A percentile compares a stretch with the other conserved stretches of the same genome.
phyloP scores from a whole-genome alignment of 169 alveolate genomes.

The Amoebophrya sp. region DNA sequence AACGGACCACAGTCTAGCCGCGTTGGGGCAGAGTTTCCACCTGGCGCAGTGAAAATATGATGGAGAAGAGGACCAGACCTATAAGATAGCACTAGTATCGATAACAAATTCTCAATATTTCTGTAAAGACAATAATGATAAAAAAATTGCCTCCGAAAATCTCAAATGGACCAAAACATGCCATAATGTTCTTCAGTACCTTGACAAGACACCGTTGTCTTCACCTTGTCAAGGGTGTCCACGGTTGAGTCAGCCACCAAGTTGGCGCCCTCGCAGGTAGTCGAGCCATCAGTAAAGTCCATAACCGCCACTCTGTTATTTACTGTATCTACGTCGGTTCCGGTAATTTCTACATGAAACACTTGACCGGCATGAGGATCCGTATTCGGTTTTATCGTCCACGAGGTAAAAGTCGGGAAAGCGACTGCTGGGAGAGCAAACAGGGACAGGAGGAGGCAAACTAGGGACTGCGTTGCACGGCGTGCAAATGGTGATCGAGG shows the following conservation, averaged over 20 bases:
- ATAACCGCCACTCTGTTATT: neutral
- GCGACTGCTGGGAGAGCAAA: too few relatives aligned
- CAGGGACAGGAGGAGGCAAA: too few relatives aligned
- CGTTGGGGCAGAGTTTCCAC: constrained; percentile 12
- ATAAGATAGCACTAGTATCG: neutral
- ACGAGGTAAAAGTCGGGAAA: neutral
- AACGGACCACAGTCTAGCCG: neutral
- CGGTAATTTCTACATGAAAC: neutral
- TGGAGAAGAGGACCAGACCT: too few relatives aligned
- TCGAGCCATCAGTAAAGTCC: neutral
- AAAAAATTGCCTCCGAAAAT: neutral
- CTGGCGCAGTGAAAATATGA: too few relatives aligned
- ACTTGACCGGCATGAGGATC: neutral
- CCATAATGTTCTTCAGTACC: neutral
- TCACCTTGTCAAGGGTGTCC: neutral
- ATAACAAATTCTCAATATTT: neutral
- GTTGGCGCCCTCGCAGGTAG: neutral
- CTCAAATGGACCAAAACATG: neutral
- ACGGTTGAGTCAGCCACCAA: neutral
- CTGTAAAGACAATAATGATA: neutral
- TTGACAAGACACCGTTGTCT: neutral
- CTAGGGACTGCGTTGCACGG: too few relatives aligned
- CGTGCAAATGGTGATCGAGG: too few relatives aligned
- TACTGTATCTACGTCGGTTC: neutral
- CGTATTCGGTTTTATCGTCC: neutral